Base-by-base conservation (phyloP, 1,284 basidiomycete species). In the Apiotrichum brassicae region DNA sequence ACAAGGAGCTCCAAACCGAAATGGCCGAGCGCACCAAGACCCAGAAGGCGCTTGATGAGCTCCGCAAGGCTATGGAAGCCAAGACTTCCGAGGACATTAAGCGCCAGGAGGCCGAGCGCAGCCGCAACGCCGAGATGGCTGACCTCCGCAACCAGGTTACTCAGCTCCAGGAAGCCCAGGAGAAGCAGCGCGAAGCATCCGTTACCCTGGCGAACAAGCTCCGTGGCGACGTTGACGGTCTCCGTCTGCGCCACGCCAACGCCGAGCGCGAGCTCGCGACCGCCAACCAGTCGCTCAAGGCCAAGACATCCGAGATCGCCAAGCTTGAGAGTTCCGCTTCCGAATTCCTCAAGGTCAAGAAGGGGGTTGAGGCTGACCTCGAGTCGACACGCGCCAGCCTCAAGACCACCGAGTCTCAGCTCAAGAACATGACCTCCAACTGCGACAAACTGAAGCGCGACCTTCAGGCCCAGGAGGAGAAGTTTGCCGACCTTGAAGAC, bases 71-170 rank as follows among this genome's bases (percentile, higher is more conserved):
- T 18, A 82, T 95, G 76, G 83, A 85, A 46, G 85, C 87, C 6
- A 94, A 92, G 72, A 81, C 83, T 1, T 85, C 83, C 19, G 92
- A 95, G 66, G 91, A 92, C 63, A 84, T 81, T 28, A 84, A 85
- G 49, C 82, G 87, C 22, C 81, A 79, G 43, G 88, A 95, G 67
- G 86, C 83, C 2, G 88, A 91, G 70, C 85, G 85, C 69, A 87
- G 86, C 73, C 87, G 85, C 64, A 91, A 94, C 59, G 79, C 83
- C 38, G 93, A 97, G 69, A 80, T 95, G 18, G 70, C 75, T 1
- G 78, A 82, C 24, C 76, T 97, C 11, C 84, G 93, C n/a, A 70
- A 71, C 11, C 84, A 91, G 63, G 80, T 81, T 30, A 65, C 71
- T 0, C 42, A 54, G 5, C 56, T 61, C 6, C 64, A 67, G 43